phyloP scores from a whole-genome alignment of 2,329 filamentous ascomycete species.

The Neonectria punicea region DNA sequence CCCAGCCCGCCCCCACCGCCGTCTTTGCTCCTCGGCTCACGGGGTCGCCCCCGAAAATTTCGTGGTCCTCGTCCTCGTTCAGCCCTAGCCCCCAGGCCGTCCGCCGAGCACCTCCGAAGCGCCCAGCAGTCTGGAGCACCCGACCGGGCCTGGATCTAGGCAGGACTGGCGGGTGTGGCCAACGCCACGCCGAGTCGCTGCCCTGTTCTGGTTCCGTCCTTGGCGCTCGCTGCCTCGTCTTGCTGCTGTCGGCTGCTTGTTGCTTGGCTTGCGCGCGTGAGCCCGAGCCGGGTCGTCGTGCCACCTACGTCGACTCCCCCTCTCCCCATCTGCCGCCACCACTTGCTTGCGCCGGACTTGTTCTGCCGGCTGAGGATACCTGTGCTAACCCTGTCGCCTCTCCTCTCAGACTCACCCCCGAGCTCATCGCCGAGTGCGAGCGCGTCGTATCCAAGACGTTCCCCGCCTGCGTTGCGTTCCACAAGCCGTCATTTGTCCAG shows the following conservation, averaged over 20 bases:
- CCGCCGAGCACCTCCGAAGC: slow-evolving; percentile 23
- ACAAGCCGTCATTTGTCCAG: slow-evolving; percentile 70
- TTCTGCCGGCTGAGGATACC: slow-evolving; percentile 7
- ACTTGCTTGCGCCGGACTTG: slow-evolving; percentile 14
- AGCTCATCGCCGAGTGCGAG: slow-evolving; percentile 68
- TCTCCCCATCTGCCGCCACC: slow-evolving; percentile 19
- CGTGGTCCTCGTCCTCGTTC: slow-evolving; percentile 9
- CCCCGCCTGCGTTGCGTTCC: slow-evolving; percentile 70
- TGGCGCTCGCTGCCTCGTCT: slow-evolving; percentile 4
- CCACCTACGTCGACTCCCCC: slow-evolving; percentile 30
- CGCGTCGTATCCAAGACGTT: slow-evolving; percentile 70
- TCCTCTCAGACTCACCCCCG: slow-evolving; percentile 60
- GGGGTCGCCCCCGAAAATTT: slow-evolving; percentile 36
- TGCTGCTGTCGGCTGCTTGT: slow-evolving; percentile 5
- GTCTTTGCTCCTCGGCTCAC: slow-evolving; percentile 35
- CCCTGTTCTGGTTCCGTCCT: not conserved
- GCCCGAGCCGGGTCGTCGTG: slow-evolving; percentile 39
- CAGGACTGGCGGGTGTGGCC: not conserved
- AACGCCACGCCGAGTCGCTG: not conserved
- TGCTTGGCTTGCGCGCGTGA: slow-evolving; percentile 18
- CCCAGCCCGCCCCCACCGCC: slow-evolving; percentile 35
- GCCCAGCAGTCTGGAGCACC: slow-evolving; percentile 4
- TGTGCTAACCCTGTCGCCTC: slow-evolving; percentile 39
- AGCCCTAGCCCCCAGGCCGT: slow-evolving; percentile 20
- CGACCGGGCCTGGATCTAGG: slow-evolving; percentile 8